Evolutionary conservation across 148 eudicot genomes (phyloP), one percentile per base, ranked within the genome.

Genomic region (Beta vulgaris): DNA sequence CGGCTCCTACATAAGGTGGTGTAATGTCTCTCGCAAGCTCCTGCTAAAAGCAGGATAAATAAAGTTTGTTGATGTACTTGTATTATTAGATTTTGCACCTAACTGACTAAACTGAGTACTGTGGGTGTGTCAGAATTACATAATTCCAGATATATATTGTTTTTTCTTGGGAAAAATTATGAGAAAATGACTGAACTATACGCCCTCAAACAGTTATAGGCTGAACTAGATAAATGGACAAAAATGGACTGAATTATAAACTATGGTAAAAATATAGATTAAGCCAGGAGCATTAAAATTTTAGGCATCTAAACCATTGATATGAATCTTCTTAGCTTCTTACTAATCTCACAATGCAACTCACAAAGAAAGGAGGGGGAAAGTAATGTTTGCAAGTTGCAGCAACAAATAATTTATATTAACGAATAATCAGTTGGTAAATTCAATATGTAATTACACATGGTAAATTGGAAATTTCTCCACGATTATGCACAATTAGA

Each of bases 1-100:
- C 31, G 77, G 69, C 8, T 87, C 86, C 79, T 93, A 87, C 65
- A n/a, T 78, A 18, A 76, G 87, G 13, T 93, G 98, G 98, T 91
- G 85, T 83, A 67, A 39, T 14, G 59, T 80, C 7, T 87, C 93
- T 6, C 75, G 82, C 35, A 62, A 74, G 39, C 65, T 49, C 61
- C 35, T 74, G 32, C 74, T 74, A 5, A 51, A 75, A 31, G 26
- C 57, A 40, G 40, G 54, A 79, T 68, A 23, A 34, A 58, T 63
- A 39, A n/a, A 36, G 7, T 60, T 18, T 7, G 1, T 28, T 54
- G 21, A 54, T 57, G 73, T 34, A 46, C 10, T 49, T 13, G 70
- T 48, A 3, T 31, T 31, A 39, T 29, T 48, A 8, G 35, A 15
- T 2, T 53, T 43, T 34, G 18, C 25, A 39, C 16, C 65, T 7